A percentile compares a stretch with the other conserved stretches of the same genome.
Evolutionary conservation across 768 basidiomycete genomes (phyloP).

Genomic region (Suillus variegatus): DNA sequence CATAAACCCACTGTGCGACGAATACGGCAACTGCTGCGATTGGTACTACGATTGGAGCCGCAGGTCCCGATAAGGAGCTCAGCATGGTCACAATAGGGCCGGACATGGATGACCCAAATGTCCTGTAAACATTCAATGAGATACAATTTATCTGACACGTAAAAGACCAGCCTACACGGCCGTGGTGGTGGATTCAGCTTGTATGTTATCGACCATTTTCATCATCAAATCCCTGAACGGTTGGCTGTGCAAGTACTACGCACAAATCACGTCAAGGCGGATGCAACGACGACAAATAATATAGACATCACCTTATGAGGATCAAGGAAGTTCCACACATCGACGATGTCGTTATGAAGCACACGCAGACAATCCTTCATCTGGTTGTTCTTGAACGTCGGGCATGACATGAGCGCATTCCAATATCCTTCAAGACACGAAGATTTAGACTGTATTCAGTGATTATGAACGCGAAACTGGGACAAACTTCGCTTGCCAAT

Average conservation of each 20-base stretch:
- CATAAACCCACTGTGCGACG: background rate
- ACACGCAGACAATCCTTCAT: constrained; percentile 11
- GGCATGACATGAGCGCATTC: constrained; percentile 13
- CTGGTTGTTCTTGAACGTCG: constrained; percentile 4
- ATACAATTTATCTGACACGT: background rate
- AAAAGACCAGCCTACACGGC: too few species aligned
- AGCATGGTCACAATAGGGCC: background rate
- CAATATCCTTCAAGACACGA: constrained; percentile 18
- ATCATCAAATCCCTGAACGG: too few species aligned
- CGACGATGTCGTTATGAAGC: constrained; percentile 22
- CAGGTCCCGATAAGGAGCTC: background rate
- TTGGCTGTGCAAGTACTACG: too few species aligned
- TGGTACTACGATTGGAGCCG: background rate
- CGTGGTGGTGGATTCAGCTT: too few species aligned
- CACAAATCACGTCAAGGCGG: too few species aligned
- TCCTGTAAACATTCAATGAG: background rate
- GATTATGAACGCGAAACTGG: constrained; percentile 11
- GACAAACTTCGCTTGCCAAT: constrained; percentile 7
- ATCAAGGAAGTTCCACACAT: constrained; percentile 19
- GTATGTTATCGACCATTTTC: too few species aligned
- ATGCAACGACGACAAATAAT: too few species aligned
- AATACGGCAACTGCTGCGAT: background rate
- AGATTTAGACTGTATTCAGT: background rate
- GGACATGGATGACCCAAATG: background rate
- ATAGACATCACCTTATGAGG: background rate